A percentile compares a stretch with the other conserved stretches of the same genome.
Evolutionary conservation across 371 early-diverging fungal genomes (phyloP).

Genomic region (Chytridium lagenaria): DNA sequence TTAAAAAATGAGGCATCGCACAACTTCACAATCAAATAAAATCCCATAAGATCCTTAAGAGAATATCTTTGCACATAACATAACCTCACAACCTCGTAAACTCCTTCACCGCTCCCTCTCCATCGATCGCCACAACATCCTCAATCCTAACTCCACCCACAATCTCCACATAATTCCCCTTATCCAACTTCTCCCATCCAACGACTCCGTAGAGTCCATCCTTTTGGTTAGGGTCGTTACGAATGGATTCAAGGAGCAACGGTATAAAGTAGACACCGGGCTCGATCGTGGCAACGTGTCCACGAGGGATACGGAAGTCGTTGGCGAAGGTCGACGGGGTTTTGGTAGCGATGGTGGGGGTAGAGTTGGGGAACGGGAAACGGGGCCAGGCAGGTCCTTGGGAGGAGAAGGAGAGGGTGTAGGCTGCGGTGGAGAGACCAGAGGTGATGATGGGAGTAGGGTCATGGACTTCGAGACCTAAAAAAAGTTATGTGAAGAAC

Average conservation of each 20-base stretch:
- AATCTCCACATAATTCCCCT: slow-evolving; percentile 63
- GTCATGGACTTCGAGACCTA: slow-evolving; percentile 55
- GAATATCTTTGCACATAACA: no score
- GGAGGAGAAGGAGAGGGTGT: not conserved
- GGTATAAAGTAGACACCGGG: slow-evolving; percentile 59
- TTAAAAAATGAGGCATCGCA: no score
- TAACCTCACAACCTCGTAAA: slow-evolving; percentile 36
- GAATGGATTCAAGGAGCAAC: slow-evolving; percentile 34
- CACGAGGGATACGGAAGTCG: slow-evolving; percentile 35
- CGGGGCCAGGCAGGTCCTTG: not conserved
- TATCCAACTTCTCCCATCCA: slow-evolving; percentile 70
- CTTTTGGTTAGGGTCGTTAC: slow-evolving; percentile 56
- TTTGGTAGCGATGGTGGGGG: not conserved
- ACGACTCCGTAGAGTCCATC: slow-evolving; percentile 75
- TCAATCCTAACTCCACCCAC: slow-evolving; percentile 91
- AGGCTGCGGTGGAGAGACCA: not conserved
- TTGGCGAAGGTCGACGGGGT: slow-evolving; percentile 21
- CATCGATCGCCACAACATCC: slow-evolving; percentile 70
- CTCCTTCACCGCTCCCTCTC: slow-evolving; percentile 34
- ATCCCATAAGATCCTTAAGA: no score
- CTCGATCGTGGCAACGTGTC: slow-evolving; percentile 51
- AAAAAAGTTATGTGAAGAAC: not conserved
- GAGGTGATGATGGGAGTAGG: slow-evolving; percentile 41
- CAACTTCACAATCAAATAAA: no score
- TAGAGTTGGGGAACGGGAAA: not conserved